Conservation (phyloP, 805 yeast species). For the Blastobotrys attinorum region DNA sequence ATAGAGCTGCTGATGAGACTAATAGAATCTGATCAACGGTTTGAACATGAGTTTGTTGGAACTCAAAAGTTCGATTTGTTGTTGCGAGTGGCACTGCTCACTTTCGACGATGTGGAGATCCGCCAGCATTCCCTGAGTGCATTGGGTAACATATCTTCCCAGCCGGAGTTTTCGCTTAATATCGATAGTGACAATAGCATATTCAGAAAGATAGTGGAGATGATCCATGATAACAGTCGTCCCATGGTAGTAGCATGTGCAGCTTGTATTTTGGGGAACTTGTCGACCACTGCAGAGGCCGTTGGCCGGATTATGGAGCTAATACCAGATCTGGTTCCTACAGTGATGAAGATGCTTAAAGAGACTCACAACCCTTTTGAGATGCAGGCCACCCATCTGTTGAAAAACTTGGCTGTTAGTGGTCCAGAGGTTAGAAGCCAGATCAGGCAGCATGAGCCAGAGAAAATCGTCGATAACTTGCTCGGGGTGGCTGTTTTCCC, state of each 20-base stretch:
- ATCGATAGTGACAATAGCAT: neutral
- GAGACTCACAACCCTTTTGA: constrained; percentile 8
- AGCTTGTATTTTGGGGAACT: constrained; percentile 11
- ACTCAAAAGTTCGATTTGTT: neutral
- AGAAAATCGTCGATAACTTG: constrained; percentile 7
- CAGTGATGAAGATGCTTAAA: constrained; percentile 1
- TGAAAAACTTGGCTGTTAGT: constrained; percentile 10
- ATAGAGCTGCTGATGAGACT: neutral
- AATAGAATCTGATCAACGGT: neutral
- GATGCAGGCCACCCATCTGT: constrained; percentile 16
- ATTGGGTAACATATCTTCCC: constrained; percentile 2
- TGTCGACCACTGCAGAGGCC: constrained; percentile 2
- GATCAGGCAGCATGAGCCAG: constrained; percentile 6
- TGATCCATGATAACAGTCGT: neutral
- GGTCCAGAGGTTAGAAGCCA: neutral
- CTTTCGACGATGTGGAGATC: neutral
- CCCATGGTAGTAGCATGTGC: neutral
- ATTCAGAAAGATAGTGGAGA: neutral
- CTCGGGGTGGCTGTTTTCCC: constrained; percentile 6
- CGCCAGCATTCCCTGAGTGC: neutral
- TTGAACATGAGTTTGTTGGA: neutral
- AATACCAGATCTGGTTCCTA: constrained; percentile 1
- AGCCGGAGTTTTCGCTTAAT: neutral
- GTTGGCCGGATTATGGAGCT: constrained; percentile 4
- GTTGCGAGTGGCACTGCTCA: neutral